Percentiles rank a stretch among this genome's conserved stretches.
Evolutionary conservation across 768 basidiomycete species (phyloP).

Genomic region (Trametes sanguinea): DNA sequence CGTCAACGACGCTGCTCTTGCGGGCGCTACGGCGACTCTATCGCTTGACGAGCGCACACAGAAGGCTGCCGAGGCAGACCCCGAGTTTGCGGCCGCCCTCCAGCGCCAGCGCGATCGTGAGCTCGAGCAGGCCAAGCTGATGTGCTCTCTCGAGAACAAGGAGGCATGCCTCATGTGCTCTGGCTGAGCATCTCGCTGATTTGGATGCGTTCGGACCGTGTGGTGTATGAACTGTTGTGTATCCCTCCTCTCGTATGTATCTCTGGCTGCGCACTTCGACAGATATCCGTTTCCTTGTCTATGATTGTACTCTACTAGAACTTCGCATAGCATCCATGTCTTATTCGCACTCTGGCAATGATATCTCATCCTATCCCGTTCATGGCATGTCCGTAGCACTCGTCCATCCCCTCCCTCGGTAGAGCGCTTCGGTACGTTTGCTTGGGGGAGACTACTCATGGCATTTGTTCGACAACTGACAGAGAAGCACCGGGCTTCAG

Average conservation of each 20-base stretch:
- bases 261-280: conserved; percentile 5
- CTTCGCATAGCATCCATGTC: conserved; percentile 2
- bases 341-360: neutral
- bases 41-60: conserved; percentile 51
- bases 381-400: no score
- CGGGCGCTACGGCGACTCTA: conserved; percentile 35
- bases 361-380: neutral
- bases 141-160: conserved; percentile 91
- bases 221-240: conserved; percentile 9
- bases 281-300: conserved; percentile 2
- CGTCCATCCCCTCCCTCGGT: no score
- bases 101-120: conserved; percentile 70
- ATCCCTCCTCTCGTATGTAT: conserved; percentile 12
- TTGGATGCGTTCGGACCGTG: neutral
- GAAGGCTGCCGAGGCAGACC: conserved; percentile 58
- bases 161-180: conserved; percentile 94
- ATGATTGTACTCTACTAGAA: conserved; percentile 9
- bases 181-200: conserved; percentile 45
- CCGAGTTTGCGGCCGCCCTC: conserved; percentile 81
- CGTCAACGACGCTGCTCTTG: conserved; percentile 13
- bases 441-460: no score
- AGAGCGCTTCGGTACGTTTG: no score
- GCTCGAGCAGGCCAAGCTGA: conserved; percentile 76
- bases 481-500: no score
- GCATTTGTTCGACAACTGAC: no score